phyloP scores from a whole-genome alignment of 805 yeast species.

The Scheffersomyces ergatensis region DNA sequence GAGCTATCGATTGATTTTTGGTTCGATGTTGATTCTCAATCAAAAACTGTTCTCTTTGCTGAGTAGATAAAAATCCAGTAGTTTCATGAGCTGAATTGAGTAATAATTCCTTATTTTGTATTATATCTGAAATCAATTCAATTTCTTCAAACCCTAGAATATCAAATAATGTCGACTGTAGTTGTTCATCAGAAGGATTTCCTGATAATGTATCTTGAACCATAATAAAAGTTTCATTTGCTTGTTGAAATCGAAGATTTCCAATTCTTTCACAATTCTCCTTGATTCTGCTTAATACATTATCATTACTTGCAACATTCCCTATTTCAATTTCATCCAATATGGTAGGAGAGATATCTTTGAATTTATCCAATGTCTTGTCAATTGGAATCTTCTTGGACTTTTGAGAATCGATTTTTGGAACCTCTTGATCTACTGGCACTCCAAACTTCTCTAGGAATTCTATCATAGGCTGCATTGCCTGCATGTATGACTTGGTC shows the following conservation, averaged over 20 bases:
- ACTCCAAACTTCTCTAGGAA: conserved; percentile 29
- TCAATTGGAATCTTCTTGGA: conserved; percentile 23
- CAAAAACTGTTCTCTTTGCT: conserved; percentile 54
- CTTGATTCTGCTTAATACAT: conserved; percentile 20
- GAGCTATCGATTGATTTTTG: conserved; percentile 47
- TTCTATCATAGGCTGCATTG: conserved; percentile 70
- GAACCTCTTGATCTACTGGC: conserved; percentile 2
- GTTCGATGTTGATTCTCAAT: conserved; percentile 48
- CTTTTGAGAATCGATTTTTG: conserved; percentile 31
- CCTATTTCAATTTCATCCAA: conserved; percentile 18
- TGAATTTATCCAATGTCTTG: conserved; percentile 34
- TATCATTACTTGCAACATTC: conserved; percentile 3
- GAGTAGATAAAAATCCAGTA: conserved; percentile 44
- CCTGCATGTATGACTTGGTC: conserved; percentile 74
- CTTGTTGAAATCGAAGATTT: conserved; percentile 26
- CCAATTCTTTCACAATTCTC: conserved; percentile 33
- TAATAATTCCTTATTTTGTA: conserved; percentile 41
- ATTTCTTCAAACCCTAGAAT: conserved; percentile 83
- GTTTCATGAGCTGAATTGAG: conserved; percentile 9
- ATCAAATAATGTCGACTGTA: conserved; percentile 75
- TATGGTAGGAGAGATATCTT: conserved; percentile 32
- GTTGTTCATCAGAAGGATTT: conserved; percentile 48
- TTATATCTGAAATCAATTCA: conserved; percentile 66
- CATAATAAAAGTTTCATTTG: conserved; percentile 20
- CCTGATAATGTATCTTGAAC: conserved; percentile 32